Evolutionary conservation across 176 grass and related monocot species (phyloP).

Genomic region (Oryza coarctata): DNA sequence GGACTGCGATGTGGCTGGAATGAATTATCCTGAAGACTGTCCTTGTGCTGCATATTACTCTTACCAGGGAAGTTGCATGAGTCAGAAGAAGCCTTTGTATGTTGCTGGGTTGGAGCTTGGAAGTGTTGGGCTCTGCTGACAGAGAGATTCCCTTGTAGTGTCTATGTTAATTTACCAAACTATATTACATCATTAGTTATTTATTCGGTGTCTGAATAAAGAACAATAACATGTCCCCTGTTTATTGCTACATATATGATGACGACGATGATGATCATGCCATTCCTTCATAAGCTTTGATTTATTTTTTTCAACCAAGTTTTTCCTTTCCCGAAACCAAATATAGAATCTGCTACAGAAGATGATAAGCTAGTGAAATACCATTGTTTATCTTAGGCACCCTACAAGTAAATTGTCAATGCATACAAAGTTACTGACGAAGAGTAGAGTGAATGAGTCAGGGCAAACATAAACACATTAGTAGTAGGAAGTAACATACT

Average conservation of each 20-base stretch:
- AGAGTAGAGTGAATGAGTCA: too few relatives aligned
- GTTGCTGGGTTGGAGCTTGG: not conserved
- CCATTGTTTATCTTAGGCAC: too few relatives aligned
- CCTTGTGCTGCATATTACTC: not conserved
- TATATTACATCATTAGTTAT: not conserved
- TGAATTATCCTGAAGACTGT: not conserved
- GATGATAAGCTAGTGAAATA: not conserved
- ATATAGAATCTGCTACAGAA: not conserved
- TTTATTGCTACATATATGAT: not conserved
- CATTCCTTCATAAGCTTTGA: not conserved
- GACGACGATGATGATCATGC: not conserved
- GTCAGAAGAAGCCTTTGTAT: not conserved
- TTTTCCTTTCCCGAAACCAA: not conserved
- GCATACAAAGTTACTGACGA: too few relatives aligned
- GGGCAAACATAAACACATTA: too few relatives aligned
- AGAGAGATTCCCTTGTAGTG: not conserved
- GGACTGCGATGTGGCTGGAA: not conserved
- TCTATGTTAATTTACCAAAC: not conserved
- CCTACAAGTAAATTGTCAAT: too few relatives aligned
- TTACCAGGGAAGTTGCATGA: not conserved
- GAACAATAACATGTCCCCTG: not conserved
- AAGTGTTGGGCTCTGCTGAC: not conserved
- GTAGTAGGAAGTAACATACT: too few relatives aligned
- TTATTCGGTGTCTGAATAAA: not conserved
- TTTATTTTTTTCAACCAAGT: not conserved